These are phyloP conservation scores for Aspergillus nanangensis DNA, from an alignment of 495 filamentous ascomycete genomes.

Conservation along the genomic window DNA sequence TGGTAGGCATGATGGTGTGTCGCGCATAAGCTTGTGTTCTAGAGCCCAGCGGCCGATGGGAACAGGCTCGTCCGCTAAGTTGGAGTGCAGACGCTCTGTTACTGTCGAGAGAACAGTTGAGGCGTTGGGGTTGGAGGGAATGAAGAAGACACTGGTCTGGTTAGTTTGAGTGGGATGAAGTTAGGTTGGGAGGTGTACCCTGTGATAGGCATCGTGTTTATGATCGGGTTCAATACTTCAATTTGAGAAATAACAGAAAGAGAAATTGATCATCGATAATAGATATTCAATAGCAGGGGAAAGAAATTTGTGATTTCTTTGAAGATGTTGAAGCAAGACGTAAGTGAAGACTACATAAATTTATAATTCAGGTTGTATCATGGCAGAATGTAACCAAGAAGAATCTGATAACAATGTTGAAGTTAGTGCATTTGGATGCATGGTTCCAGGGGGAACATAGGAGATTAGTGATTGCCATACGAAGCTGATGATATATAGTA, in stretches of 20 bases:
- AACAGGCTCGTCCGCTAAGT: constrained; percentile 32
- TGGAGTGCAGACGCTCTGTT: constrained; percentile 37
- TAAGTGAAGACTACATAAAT: too few relatives aligned
- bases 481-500: too few relatives aligned
- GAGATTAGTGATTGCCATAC: too few relatives aligned
- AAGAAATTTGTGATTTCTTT: constrained; percentile 1
- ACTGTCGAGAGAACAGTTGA: constrained; percentile 30
- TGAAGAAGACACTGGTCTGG: constrained; percentile 39
- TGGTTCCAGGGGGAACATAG: too few relatives aligned
- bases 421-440: too few relatives aligned
- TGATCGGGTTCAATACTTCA: too few relatives aligned
- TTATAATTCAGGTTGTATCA: too few relatives aligned
- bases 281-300: too few relatives aligned
- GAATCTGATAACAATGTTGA: too few relatives aligned
- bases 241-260: background rate
- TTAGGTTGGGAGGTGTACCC: constrained; percentile 18
- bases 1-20: constrained; percentile 41
- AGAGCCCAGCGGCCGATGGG: constrained; percentile 38
- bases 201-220: constrained; percentile 27
- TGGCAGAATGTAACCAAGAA: too few relatives aligned
- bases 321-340: too few relatives aligned
- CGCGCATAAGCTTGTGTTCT: constrained; percentile 43
- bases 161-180: constrained; percentile 3
- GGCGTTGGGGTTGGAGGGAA: constrained; percentile 40
- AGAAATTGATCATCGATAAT: too few relatives aligned